Evolutionary conservation across 768 basidiomycete genomes (phyloP), one percentile per base, ranked within the genome.

Genomic region (Pluteus cervinus): DNA sequence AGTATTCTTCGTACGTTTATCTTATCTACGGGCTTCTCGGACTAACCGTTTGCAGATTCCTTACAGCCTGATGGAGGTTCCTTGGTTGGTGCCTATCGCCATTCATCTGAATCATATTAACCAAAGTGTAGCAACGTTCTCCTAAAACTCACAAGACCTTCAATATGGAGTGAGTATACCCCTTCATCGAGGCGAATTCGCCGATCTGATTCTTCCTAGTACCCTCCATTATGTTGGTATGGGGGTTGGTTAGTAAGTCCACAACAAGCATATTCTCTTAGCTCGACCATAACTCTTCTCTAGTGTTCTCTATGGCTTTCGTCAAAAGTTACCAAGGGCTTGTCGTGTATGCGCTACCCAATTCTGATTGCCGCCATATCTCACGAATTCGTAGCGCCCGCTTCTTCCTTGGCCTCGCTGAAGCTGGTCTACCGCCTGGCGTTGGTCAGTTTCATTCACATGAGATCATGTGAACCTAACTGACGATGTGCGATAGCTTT

Each of bases 401-500:
- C 8, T 29, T 54, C 10, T 54, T 55, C 24, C 42, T 57, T 22
- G 55, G 55, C 8, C 28, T 52, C 11, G 43, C 54, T 7, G 54
- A 57, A 30, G 45, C 54, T 22, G 55, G 54, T 2, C 46, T 57
- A 11, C 46, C 45, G 20, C 54, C 52, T 7, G 54, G 51, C 40
- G 62, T 68, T 42, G 38, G 66, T 51, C 14, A 20, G 40, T 26
- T 30, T 8, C 22, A 21, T 24, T 24, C 5, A n/a, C n/a, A n/a
- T 25, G 7, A 10, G 15, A 5, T 34, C 5, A 36, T 10, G 17
- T 36, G 10, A 36, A 12, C 17, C 2, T 25, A 15, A 9, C 16
- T 23, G 38, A 26, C 14, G 37, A n/a, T 8, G 9, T 29, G 31
- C 20, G 2, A 70, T n/a, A n/a, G 60, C 58, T 2, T 73, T 68